These are phyloP conservation scores for Funneliformis caledonium DNA, from an alignment of 371 early-diverging fungal genomes.

Conservation along the genomic window DNA sequence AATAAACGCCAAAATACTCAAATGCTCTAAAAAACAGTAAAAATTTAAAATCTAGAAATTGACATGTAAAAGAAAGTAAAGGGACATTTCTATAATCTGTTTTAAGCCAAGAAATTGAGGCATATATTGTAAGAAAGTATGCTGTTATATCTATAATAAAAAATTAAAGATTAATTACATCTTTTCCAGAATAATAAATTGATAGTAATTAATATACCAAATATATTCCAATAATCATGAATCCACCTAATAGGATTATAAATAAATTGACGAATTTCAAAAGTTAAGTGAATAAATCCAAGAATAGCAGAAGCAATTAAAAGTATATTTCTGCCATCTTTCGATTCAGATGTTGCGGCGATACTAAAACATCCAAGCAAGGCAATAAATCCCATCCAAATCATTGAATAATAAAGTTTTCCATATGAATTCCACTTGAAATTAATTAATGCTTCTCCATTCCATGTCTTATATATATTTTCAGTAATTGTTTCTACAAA, in stretches of 20 bases:
- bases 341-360: neutral
- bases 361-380: conserved; percentile 8
- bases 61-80: neutral
- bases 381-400: neutral
- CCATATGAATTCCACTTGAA: conserved; percentile 21
- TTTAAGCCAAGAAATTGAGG: neutral
- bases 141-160: conserved; percentile 1
- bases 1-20: neutral
- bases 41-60: conserved; percentile 3
- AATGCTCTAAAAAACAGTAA: neutral
- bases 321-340: neutral
- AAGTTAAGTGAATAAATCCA: neutral
- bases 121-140: neutral
- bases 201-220: neutral
- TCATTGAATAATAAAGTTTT: neutral
- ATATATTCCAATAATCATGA: conserved; percentile 1
- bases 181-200: neutral
- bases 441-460: conserved; percentile 2
- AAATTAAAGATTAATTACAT: neutral
- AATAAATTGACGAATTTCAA: conserved; percentile 19
- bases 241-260: neutral
- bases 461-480: conserved; percentile 3
- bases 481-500: neutral
- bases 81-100: neutral
- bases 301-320: neutral